Percentiles rank a stretch among this genome's conserved stretches.
Evolutionary conservation across 139 green algal genomes (phyloP).

Genomic region (Bryopsis sp.): DNA sequence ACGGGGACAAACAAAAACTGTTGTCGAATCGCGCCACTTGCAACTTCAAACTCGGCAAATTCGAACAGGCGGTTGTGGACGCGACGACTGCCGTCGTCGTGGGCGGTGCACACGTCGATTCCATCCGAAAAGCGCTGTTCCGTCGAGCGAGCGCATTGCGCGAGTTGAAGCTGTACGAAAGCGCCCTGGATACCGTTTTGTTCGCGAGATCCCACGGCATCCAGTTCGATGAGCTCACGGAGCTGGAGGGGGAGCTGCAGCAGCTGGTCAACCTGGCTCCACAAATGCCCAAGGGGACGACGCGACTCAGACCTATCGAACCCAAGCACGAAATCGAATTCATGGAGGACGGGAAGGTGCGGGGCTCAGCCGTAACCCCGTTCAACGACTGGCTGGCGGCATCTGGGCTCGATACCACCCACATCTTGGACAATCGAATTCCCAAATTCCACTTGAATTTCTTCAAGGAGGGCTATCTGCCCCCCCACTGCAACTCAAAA

Average conservation of each 20-base stretch:
- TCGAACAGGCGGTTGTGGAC: neutral
- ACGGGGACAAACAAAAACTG: neutral
- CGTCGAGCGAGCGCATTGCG: neutral
- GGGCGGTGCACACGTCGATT: neutral
- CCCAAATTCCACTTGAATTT: neutral
- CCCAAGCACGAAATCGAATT: neutral
- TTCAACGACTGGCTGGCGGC: neutral
- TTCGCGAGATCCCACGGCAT: neutral
- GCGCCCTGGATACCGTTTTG: neutral
- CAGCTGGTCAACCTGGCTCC: neutral
- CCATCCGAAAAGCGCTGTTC: neutral
- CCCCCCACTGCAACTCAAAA: neutral
- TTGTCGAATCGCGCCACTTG: neutral
- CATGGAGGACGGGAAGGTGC: neutral
- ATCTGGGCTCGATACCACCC: neutral
- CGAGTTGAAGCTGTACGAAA: neutral
- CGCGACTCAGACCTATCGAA: neutral
- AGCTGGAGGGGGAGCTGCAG: neutral
- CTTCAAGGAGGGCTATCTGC: neutral
- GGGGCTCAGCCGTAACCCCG: neutral
- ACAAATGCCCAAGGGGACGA: neutral
- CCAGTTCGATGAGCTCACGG: no score
- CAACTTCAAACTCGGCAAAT: neutral
- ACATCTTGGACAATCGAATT: neutral
- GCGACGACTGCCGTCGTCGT: neutral